phyloP scores from a whole-genome alignment of 73 alveolate species.

The Paramecium sexaurelia region DNA sequence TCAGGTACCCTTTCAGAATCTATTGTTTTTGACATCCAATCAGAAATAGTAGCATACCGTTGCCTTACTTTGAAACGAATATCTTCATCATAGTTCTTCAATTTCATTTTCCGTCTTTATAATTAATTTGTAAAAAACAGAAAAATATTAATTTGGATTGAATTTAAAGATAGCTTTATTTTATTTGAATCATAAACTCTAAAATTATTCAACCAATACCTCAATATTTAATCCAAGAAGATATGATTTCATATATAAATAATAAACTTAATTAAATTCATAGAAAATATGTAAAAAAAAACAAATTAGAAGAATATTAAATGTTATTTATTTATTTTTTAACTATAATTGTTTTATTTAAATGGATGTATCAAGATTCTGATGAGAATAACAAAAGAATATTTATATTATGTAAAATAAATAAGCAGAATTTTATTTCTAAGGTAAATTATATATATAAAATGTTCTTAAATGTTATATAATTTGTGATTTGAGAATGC shows the following conservation, averaged over 20 bases:
- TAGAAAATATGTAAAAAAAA: too few species aligned
- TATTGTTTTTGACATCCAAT: slow-evolving; percentile 38
- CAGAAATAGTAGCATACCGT: slow-evolving; percentile 24
- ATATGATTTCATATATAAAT: background rate
- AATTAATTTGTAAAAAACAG: background rate
- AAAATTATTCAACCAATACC: background rate
- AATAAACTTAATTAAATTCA: background rate
- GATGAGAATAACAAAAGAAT: too few species aligned
- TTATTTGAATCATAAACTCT: background rate
- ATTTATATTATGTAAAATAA: too few species aligned
- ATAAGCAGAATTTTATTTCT: too few species aligned
- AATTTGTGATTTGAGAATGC: background rate
- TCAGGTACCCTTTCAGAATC: slow-evolving; percentile 34
- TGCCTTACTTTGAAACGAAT: background rate
- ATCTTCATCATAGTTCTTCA: slow-evolving; percentile 42
- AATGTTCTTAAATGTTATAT: background rate
- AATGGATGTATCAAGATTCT: too few species aligned
- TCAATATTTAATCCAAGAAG: background rate
- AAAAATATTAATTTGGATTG: background rate
- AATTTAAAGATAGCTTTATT: background rate
- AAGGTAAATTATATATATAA: too few species aligned
- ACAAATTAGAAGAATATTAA: too few species aligned
- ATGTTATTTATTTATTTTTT: too few species aligned
- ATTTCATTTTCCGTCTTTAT: background rate
- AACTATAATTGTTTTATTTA: too few species aligned